Conservation (phyloP, 1,139 yeast species). For the Suhomyces wounanorum region DNA sequence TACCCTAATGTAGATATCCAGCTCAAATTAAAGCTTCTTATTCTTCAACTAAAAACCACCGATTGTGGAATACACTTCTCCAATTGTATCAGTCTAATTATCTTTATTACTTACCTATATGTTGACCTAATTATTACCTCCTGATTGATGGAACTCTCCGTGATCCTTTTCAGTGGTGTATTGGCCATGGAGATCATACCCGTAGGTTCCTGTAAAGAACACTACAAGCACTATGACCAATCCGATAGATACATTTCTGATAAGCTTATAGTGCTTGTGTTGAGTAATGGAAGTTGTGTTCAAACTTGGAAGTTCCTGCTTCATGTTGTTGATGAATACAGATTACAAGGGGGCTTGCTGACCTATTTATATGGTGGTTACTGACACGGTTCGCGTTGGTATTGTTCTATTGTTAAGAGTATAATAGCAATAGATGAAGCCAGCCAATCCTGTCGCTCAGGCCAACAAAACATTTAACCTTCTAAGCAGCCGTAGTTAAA, state of each 20-base stretch:
- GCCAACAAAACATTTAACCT: background rate
- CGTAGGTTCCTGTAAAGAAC: conserved; percentile 15
- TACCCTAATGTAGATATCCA: too few relatives aligned
- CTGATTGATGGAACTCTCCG: conserved; percentile 10
- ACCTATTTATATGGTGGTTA: background rate
- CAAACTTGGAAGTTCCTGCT: conserved; percentile 3
- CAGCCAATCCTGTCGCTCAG: background rate
- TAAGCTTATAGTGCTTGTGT: conserved; percentile 12
- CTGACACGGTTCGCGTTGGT: background rate
- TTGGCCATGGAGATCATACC: conserved; percentile 14
- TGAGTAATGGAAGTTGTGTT: conserved; percentile 7
- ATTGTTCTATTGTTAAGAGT: background rate
- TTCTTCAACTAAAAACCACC: too few relatives aligned
- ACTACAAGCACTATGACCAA: conserved; percentile 10
- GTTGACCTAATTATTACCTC: conserved; percentile 3
- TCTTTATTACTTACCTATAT: background rate
- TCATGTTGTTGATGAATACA: conserved; percentile 4
- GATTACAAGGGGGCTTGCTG: background rate
- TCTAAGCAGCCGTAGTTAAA: background rate
- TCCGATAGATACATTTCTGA: conserved; percentile 12
- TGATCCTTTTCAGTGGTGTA: conserved; percentile 7
- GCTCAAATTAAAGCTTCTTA: too few relatives aligned
- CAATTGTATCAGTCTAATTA: too few relatives aligned
- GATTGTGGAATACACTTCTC: too few relatives aligned
- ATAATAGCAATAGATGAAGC: background rate